These are phyloP conservation scores for Bolboschoenus planiculmis DNA, from an alignment of 176 grass and related monocot genomes.

Conservation along the genomic window DNA sequence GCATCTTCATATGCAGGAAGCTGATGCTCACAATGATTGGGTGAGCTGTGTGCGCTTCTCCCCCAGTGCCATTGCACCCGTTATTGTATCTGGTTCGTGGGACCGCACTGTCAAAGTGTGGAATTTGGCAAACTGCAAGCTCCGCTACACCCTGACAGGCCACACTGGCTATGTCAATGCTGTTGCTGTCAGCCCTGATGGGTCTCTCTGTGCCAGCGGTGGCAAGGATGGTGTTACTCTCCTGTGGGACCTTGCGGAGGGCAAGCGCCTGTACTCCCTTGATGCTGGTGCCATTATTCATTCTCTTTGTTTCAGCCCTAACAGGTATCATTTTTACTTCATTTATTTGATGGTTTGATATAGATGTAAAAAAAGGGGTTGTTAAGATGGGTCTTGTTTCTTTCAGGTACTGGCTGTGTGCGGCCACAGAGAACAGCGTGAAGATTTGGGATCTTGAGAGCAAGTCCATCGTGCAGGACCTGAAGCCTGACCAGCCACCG, in stretches of 20 bases:
- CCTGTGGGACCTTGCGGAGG: constrained; percentile 78
- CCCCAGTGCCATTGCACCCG: constrained; percentile 37
- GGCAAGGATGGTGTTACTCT: constrained; percentile 66
- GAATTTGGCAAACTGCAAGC: constrained; percentile 93
- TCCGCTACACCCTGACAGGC: constrained; percentile 48
- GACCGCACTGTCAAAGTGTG: constrained; percentile 90
- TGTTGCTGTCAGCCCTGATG: constrained; percentile 79
- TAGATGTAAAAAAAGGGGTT: background rate
- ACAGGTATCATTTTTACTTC: constrained; percentile 24
- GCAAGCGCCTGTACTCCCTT: constrained; percentile 78
- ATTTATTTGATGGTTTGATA: background rate
- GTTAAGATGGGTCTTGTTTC: background rate
- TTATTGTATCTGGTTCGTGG: constrained; percentile 75
- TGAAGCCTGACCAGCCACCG: constrained; percentile 49
- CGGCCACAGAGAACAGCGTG: constrained; percentile 73
- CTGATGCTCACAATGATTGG: constrained; percentile 70
- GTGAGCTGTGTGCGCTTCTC: constrained; percentile 88
- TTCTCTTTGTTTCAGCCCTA: constrained; percentile 83
- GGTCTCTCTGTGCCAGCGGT: constrained; percentile 86
- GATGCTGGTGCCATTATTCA: constrained; percentile 67
- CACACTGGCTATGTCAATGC: constrained; percentile 73
- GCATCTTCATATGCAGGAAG: constrained; percentile 27
- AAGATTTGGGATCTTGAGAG: constrained; percentile 98
- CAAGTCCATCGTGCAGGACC: constrained; percentile 85
- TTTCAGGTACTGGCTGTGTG: constrained; percentile 73